phyloP scores from a whole-genome alignment of 139 green algal genomes.

The Asterochloris sp. region DNA sequence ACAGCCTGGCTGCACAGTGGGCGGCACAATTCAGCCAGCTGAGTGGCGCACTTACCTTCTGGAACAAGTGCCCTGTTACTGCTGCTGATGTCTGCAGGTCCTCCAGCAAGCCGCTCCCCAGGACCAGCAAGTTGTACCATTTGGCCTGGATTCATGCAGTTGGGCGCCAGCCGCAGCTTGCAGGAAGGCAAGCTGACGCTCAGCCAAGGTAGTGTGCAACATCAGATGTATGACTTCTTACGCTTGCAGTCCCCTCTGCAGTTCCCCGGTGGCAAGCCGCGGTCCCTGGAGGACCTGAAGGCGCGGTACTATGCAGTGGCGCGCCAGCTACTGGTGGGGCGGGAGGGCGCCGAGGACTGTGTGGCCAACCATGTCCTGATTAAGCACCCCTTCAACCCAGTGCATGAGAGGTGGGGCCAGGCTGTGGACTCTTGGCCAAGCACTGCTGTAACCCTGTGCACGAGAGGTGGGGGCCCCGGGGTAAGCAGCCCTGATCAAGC shows the following conservation, averaged over 20 bases:
- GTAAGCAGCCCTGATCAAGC: too few relatives aligned
- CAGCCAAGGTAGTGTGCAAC: neutral
- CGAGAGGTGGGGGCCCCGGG: too few relatives aligned
- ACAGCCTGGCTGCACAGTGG: too few relatives aligned
- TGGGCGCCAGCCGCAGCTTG: neutral
- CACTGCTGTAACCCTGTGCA: too few relatives aligned
- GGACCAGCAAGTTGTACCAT: too few relatives aligned
- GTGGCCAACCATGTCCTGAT: slow-evolving; percentile 74
- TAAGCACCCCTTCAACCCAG: slow-evolving; percentile 69
- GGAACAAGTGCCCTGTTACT: too few relatives aligned
- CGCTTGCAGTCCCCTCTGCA: slow-evolving; percentile 14
- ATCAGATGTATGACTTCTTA: neutral
- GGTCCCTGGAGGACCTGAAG: slow-evolving; percentile 86
- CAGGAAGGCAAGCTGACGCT: neutral
- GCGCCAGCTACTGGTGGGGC: slow-evolving; percentile 60
- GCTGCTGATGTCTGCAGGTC: too few relatives aligned
- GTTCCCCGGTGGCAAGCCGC: slow-evolving; percentile 41
- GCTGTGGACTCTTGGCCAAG: neutral
- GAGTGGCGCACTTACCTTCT: too few relatives aligned
- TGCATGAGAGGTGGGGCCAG: slow-evolving; percentile 38
- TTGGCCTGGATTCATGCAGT: neutral
- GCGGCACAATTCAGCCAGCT: too few relatives aligned
- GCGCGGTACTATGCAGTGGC: slow-evolving; percentile 84
- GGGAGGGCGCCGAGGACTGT: slow-evolving; percentile 52
- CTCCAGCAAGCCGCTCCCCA: too few relatives aligned